phyloP scores from a whole-genome alignment of 2,329 filamentous ascomycete species.

The Elsinoe fawcettii region DNA sequence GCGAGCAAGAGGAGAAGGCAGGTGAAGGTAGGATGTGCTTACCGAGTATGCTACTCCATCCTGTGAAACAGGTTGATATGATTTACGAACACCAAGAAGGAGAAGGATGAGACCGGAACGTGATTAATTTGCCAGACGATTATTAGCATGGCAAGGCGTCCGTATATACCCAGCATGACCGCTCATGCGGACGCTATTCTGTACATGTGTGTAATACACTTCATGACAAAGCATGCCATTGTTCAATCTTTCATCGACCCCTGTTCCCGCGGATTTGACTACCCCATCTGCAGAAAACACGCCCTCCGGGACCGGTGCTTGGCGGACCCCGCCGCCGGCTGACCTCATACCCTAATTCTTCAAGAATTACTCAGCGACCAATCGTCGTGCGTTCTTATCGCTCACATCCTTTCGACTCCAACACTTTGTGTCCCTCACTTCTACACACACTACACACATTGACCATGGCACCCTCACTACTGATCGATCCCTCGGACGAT shows the following conservation, averaged over 20 bases:
- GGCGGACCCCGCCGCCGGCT: neutral
- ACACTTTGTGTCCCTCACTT: neutral
- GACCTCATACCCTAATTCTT: neutral
- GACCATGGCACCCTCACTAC: conserved; percentile 34
- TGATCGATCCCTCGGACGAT: conserved; percentile 34
- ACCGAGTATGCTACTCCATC: conserved; percentile 42
- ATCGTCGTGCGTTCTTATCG: neutral
- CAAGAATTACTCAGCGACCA: conserved; percentile 11
- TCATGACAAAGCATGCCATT: neutral
- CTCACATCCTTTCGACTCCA: neutral
- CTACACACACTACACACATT: neutral
- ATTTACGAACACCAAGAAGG: conserved; percentile 34
- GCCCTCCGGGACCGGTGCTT: neutral
- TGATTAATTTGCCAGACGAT: neutral
- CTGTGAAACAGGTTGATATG: conserved; percentile 44
- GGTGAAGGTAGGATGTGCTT: conserved; percentile 45
- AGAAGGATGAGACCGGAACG: neutral
- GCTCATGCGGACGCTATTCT: neutral
- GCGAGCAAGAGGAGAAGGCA: conserved; percentile 36
- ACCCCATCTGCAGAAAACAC: neutral
- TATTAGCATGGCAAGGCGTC: neutral
- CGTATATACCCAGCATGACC: neutral
- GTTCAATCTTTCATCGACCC: too few relatives aligned
- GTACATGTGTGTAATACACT: neutral
- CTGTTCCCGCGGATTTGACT: neutral